Conservation (phyloP, 2,329 filamentous ascomycete genomes). For the Pseudogymnoascus sp. region DNA sequence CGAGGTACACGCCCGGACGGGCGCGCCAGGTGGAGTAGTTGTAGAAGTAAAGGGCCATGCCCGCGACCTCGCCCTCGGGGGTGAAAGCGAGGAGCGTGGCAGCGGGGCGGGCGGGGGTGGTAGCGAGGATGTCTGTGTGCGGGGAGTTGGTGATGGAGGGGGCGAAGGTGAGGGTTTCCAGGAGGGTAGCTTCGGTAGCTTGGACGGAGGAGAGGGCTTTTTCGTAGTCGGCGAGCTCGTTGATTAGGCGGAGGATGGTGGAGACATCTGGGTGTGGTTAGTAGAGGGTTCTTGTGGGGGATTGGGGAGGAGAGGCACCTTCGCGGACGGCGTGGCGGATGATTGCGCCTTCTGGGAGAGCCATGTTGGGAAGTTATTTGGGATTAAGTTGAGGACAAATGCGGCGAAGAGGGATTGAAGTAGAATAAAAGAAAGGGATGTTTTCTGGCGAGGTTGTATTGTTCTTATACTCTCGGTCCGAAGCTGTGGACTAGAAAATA, state of each 20-base stretch:
- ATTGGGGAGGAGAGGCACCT: conserved; percentile 35
- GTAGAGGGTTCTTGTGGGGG: conserved; percentile 2
- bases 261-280: conserved; percentile 60
- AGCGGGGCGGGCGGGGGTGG: conserved; percentile 54
- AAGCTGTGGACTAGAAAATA: neutral
- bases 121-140: conserved; percentile 43
- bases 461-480: neutral
- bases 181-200: conserved; percentile 69
- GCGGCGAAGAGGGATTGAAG: neutral
- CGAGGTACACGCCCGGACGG: conserved; percentile 83
- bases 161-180: conserved; percentile 72
- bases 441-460: neutral
- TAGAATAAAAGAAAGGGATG: neutral
- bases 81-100: conserved; percentile 64
- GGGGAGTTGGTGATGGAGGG: conserved; percentile 38
- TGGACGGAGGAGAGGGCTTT: conserved; percentile 66
- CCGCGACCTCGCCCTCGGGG: conserved; percentile 45
- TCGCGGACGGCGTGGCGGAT: conserved; percentile 54
- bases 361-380: neutral
- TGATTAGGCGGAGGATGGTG: conserved; percentile 73
- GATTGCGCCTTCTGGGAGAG: conserved; percentile 16
- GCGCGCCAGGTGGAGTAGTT: conserved; percentile 93
- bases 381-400: neutral
- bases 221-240: conserved; percentile 83
- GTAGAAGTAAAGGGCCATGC: conserved; percentile 88